Evolutionary conservation across 169 alveolate genomes (phyloP).

Genomic region (Eimeria falciformis): DNA sequence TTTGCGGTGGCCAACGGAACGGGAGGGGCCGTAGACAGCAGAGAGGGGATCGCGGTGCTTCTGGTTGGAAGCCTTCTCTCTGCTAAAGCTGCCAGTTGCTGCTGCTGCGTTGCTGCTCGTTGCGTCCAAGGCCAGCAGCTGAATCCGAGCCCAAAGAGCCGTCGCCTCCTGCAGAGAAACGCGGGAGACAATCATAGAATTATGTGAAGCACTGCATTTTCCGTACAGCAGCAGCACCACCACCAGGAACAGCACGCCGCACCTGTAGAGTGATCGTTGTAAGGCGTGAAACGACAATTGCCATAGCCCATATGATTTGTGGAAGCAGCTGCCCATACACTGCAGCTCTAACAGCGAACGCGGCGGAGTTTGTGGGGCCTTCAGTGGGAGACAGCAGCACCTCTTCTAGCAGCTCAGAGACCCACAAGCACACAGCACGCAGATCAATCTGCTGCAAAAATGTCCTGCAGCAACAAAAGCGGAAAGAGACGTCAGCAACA

Average conservation of each 20-base stretch:
- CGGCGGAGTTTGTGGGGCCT: neutral
- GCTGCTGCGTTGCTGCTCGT: slow-evolving; percentile 23
- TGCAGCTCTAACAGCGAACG: slow-evolving; percentile 22
- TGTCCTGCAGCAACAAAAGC: slow-evolving; percentile 3
- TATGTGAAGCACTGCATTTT: neutral
- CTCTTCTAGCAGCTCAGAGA: neutral
- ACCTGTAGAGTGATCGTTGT: slow-evolving; percentile 26
- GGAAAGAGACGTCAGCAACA: neutral
- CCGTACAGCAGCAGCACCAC: neutral
- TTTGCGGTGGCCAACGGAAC: slow-evolving; percentile 43
- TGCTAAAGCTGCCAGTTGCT: neutral
- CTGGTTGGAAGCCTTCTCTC: neutral
- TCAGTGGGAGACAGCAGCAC: slow-evolving; percentile 4
- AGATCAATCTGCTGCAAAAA: neutral
- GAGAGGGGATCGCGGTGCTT: neutral
- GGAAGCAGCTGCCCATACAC: slow-evolving; percentile 45
- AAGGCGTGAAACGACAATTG: neutral
- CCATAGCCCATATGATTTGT: slow-evolving; percentile 31
- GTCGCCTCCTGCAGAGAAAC: slow-evolving; percentile 14
- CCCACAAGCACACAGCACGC: neutral
- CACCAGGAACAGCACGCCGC: neutral
- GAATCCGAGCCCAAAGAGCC: slow-evolving; percentile 44
- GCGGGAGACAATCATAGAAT: neutral
- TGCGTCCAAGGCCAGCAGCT: slow-evolving; percentile 48
- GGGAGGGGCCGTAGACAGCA: slow-evolving; percentile 1